Base-by-base conservation (phyloP, 202 grass and related monocot species). In the Panicum hallii region DNA sequence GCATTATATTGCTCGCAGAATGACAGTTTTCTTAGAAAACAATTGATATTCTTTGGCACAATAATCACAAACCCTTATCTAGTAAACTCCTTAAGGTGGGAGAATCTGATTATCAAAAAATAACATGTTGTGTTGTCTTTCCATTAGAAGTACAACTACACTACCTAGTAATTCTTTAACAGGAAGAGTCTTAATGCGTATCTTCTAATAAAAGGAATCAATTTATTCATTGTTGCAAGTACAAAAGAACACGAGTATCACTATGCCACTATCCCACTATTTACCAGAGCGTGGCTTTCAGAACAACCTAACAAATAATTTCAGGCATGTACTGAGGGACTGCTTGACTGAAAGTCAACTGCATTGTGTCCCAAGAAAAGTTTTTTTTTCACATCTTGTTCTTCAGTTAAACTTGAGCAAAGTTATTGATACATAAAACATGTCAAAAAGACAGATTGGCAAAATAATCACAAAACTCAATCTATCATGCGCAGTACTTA, bases 291-390 rank as follows among this genome's bases (percentile, higher is more conserved):
- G 22, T 49, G 22, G 3, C 10, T 63, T 71, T 83, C 72, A 62
- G 38, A 38, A 38, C 36, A 38, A 38, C 36, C 36, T 38, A 38
- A 38, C 36, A 38, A 38, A 38, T 38, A 38, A 38, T 63, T 71
- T 88, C 72, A 62, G 47, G 54, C 72, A 42, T 53, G 73, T 45
- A 83, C 77, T 83, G 4, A 87, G 83, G 22, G 50, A 66, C 64
- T 65, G 73, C 54, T 23, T n/a, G 32, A 64, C 4, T 26, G 1
- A 22, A 44, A 44, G 60, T 77, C 44, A 70, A 6, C 82, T 75
- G 15, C 19, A n/a, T 17, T 48, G 48, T 77, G 48, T 54, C 53
- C 19, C 19, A 8, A 20, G 17, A 3, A 38, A 32, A 32, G 32
- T 55, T 55, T 20, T 56, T 56, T 50, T 56, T 56, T n/a, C 14